phyloP scores from a whole-genome alignment of 208 protist genomes.

The Leptomonas seymouri region DNA sequence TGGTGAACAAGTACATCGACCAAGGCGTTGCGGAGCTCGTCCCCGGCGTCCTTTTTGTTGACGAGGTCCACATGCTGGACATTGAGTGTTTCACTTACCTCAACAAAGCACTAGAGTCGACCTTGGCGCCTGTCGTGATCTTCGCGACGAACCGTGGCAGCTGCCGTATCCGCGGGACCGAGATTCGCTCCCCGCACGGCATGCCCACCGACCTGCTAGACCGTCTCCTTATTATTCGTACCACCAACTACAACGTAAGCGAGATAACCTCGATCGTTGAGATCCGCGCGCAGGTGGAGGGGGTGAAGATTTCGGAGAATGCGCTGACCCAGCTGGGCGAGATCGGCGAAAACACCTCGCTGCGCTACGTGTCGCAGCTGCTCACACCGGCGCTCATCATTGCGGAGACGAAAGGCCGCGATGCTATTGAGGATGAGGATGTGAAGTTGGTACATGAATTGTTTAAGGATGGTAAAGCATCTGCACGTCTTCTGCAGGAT shows the following conservation, averaged over 20 bases:
- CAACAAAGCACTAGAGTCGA: conserved; percentile 99
- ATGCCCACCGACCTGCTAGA: conserved; percentile 99
- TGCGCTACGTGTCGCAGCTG: conserved; percentile 98
- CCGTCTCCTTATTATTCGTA: conserved; percentile 99
- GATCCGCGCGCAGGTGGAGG: conserved; percentile 96
- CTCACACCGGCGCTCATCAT: conserved; percentile 97
- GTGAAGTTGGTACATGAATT: conserved; percentile 95
- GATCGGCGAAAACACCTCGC: conserved; percentile 94
- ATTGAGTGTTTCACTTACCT: conserved; percentile 99
- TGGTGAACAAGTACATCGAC: conserved; percentile 99
- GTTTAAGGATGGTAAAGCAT: conserved; percentile 98
- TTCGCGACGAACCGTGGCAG: conserved; percentile 99
- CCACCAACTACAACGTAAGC: conserved; percentile 95
- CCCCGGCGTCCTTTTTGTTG: conserved; percentile 99
- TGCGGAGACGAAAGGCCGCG: conserved; percentile 94
- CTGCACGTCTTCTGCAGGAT: conserved; percentile 86
- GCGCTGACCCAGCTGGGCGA: conserved; percentile 90
- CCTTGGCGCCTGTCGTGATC: conserved; percentile 99
- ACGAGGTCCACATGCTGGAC: conserved; percentile 99
- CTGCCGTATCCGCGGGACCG: conserved; percentile 97
- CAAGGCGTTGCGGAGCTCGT: conserved; percentile 99
- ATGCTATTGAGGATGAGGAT: conserved; percentile 92
- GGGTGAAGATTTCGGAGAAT: conserved; percentile 92
- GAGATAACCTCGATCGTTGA: conserved; percentile 97
- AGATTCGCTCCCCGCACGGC: conserved; percentile 98